These are phyloP conservation scores for Euclidium syriacum DNA, from an alignment of 345 rosid species.

Conservation along the genomic window DNA sequence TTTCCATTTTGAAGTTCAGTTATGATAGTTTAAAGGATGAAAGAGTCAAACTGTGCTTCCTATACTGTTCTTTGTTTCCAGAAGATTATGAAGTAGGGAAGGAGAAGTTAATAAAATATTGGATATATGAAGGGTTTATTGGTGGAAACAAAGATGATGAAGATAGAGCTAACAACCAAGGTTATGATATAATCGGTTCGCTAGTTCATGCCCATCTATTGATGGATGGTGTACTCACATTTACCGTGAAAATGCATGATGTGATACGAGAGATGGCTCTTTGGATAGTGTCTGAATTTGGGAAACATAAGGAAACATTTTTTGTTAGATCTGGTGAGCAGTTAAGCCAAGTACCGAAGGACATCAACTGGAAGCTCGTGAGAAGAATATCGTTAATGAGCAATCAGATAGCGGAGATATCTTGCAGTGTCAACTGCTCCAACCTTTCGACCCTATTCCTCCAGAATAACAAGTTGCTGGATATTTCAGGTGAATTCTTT, in stretches of 20 bases:
- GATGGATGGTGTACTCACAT: neutral
- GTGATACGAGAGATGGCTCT: constrained; percentile 40
- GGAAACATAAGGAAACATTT: neutral
- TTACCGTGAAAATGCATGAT: constrained; percentile 38
- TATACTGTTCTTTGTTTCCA: constrained; percentile 1
- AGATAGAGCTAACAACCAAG: constrained; percentile 4
- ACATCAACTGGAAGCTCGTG: no score
- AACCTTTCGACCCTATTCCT: no score
- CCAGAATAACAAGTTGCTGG: neutral
- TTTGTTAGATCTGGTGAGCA: constrained; percentile 5
- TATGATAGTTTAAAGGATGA: neutral
- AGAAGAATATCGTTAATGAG: no score
- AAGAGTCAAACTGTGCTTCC: neutral
- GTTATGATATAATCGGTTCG: constrained; percentile 20
- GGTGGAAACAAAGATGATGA: neutral
- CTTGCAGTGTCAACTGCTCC: no score
- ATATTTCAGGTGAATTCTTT: constrained; percentile 20
- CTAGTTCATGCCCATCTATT: constrained; percentile 22
- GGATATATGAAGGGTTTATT: constrained; percentile 29
- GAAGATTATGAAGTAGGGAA: neutral
- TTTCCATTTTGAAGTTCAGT: constrained; percentile 4
- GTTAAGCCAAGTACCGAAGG: no score
- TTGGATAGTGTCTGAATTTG: constrained; percentile 26
- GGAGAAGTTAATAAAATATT: neutral
- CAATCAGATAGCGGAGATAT: no score